phyloP scores from a whole-genome alignment of 306 rosid genomes.

The Calophaca sinica region DNA sequence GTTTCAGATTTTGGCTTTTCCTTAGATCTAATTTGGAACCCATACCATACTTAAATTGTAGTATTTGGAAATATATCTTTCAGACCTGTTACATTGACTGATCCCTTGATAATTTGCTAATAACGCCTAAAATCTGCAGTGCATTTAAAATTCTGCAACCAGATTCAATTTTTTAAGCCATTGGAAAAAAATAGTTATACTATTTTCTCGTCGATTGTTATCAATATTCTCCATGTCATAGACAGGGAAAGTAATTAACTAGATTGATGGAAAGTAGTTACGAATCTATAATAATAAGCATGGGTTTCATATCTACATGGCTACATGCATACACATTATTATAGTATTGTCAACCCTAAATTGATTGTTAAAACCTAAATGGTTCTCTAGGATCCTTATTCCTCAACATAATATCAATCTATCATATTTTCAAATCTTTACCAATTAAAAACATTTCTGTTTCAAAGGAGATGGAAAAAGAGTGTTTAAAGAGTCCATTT shows the following conservation, averaged over 20 bases:
- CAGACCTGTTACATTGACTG: background rate
- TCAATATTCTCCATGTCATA: conserved; percentile 8
- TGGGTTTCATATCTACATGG: conserved; percentile 25
- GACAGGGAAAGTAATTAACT: conserved; percentile 8
- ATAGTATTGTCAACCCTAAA: background rate
- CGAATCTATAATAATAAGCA: conserved; percentile 11
- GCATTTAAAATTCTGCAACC: background rate
- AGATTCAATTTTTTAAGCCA: background rate
- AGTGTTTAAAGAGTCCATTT: background rate
- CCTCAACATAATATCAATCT: background rate
- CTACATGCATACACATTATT: conserved; percentile 14
- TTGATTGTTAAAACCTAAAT: conserved; percentile 8
- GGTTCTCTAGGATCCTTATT: conserved; percentile 3
- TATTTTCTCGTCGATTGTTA: conserved; percentile 1
- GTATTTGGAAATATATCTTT: background rate
- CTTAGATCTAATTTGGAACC: background rate
- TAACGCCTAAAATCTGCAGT: background rate
- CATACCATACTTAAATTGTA: background rate
- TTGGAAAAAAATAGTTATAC: background rate
- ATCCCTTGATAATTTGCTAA: background rate
- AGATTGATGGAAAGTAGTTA: background rate
- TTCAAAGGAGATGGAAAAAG: conserved; percentile 11
- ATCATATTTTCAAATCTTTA: conserved; percentile 5
- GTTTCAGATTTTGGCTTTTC: background rate
- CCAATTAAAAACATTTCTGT: background rate